These are phyloP conservation scores for Colletotrichum lini DNA, from an alignment of 2,329 filamentous ascomycete species.

Conservation along the genomic window DNA sequence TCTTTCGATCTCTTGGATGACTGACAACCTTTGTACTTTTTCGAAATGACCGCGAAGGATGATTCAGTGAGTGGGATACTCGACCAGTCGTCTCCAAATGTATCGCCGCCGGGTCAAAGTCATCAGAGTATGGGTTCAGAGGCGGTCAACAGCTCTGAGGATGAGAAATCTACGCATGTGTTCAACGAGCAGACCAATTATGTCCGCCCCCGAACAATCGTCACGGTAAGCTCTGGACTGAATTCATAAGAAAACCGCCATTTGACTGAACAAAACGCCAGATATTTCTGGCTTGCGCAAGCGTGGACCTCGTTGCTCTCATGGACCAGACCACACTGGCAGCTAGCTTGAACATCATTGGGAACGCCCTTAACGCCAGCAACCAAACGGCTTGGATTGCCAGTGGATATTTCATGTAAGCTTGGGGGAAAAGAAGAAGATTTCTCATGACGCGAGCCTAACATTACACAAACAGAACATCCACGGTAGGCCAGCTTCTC, in stretches of 20 bases:
- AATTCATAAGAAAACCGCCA: not conserved
- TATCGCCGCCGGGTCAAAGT: not conserved
- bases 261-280: constrained; percentile 44
- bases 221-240: constrained; percentile 58
- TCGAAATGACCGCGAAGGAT: not conserved
- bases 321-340: constrained; percentile 73
- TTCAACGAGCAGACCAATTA: constrained; percentile 72
- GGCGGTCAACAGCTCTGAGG: constrained; percentile 41
- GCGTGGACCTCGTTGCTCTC: constrained; percentile 67
- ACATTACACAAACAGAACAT: constrained; percentile 50
- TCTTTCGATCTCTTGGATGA: not conserved
- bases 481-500: constrained; percentile 62
- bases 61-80: constrained; percentile 15
- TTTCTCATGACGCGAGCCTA: not conserved
- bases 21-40: not conserved
- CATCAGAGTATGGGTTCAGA: constrained; percentile 33
- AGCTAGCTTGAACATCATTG: constrained; percentile 68
- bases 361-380: constrained; percentile 63
- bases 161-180: constrained; percentile 45
- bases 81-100: not conserved
- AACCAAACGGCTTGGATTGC: constrained; percentile 69
- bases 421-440: not conserved
- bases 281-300: constrained; percentile 71
- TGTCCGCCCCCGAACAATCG: constrained; percentile 64
- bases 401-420: constrained; percentile 69